phyloP scores from a whole-genome alignment of 768 basidiomycete genomes.

The Psilocybe sp. region DNA sequence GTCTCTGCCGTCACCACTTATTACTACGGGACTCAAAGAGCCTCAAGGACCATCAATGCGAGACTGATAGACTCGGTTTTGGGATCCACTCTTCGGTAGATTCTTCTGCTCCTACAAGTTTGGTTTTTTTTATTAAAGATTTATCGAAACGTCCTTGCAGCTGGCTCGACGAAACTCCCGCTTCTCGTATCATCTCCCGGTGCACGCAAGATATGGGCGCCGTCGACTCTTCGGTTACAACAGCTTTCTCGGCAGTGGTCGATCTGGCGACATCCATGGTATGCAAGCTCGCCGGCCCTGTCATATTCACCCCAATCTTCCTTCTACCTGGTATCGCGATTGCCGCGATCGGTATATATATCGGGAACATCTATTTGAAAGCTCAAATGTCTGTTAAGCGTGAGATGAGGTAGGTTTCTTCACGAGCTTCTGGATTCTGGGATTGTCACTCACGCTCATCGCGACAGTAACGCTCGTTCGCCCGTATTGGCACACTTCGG shows the following conservation, averaged over 20 bases:
- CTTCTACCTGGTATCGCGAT: conserved; percentile 42
- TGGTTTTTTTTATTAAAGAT: no score
- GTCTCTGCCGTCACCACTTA: conserved; percentile 33
- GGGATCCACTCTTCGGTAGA: conserved; percentile 57
- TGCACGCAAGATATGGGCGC: conserved; percentile 64
- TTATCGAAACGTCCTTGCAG: conserved; percentile 23
- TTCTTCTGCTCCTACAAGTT: not conserved
- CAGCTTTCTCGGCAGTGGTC: conserved; percentile 23
- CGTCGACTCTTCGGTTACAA: conserved; percentile 45
- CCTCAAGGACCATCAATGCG: conserved; percentile 52
- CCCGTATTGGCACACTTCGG: conserved; percentile 44
- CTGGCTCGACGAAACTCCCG: conserved; percentile 47
- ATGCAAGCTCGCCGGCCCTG: conserved; percentile 40
- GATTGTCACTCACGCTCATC: not conserved
- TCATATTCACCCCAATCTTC: conserved; percentile 44
- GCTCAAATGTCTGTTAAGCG: conserved; percentile 48
- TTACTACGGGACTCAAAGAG: conserved; percentile 47
- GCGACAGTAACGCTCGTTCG: conserved; percentile 25
- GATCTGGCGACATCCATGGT: conserved; percentile 33
- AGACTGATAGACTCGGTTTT: conserved; percentile 51
- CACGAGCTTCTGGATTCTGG: not conserved
- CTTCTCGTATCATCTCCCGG: conserved; percentile 57
- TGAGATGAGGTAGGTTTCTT: conserved; percentile 40
- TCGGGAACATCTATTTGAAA: conserved; percentile 42
- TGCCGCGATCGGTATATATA: conserved; percentile 37